Evolutionary conservation across 768 basidiomycete species (phyloP), one percentile per base, ranked within the genome.

Genomic region (Auriculariales sp.): DNA sequence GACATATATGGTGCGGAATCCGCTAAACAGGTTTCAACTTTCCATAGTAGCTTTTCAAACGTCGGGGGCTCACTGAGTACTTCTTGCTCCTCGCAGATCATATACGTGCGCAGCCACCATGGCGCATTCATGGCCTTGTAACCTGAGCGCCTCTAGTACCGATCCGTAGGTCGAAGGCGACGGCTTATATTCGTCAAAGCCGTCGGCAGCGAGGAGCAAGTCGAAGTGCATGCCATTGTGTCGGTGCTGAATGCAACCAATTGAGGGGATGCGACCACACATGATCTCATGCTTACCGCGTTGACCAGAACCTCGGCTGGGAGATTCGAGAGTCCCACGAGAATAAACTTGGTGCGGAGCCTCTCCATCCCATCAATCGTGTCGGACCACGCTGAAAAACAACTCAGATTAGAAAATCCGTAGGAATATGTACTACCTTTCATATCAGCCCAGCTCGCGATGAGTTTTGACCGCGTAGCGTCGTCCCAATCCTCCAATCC

Each of bases 181-280:
- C 22, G 48, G 48, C 25, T 49, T 49, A 28, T 49, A 49, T 3
- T 32, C 48, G 48, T 28, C 33, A 12, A 49, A 10, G 33, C 35
- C 24, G 48, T 49, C 33, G 24, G 28, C 28, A 4, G 48, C 39
- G 25, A 49, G 19, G 15, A 49, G 34, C 22, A 49, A 35, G 48
- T 49, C 48, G 48, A 35, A 49, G 12, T 15, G 19, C 25, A 49
- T 29, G 9, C 12, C 25, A 9, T 24, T 49, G 9, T 39, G 28
- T 35, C 39, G 35, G 35, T 49, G 19, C 48, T 49, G 2, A n/a
- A 4, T 19, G 19, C 24, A 22, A 27, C 24, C 28, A 6, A 9
- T 48, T 9, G 9, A 9, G 47, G 7, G 12, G 28, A 6, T 10
- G 9, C 6, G 9, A 44, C 6, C 3, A 44, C 3, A 7, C 39